Evolutionary conservation across 805 yeast species (phyloP), one percentile per base, ranked within the genome.

Genomic region (Yamadazyma philogaea): DNA sequence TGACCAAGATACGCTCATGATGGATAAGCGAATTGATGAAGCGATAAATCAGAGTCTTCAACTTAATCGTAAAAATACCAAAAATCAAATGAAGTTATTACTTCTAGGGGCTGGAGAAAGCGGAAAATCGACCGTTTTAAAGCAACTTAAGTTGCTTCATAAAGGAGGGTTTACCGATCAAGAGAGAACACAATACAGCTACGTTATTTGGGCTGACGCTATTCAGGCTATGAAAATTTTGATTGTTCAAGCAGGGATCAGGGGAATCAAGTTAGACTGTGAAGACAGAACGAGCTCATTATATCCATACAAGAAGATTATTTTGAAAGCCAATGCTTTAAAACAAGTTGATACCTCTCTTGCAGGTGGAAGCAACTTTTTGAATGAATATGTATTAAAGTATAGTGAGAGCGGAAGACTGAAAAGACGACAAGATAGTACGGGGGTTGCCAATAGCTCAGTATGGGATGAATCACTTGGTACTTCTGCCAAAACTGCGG

Each of bases 101-200:
- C 69, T 91, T n/a, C 65, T 89, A 27, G 96, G 98, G 32, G 87
- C 98, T 0, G 98, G 97, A 4, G 98, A 90, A 59, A 82, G 91
- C 39, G 97, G 98, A 5, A 90, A 90, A 59, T 85, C 96, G 2
- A 90, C 98, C 0, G 96, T 90, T 6, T 66, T 90, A 50, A 90
- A 90, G 61, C 97, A 90, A 60, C 75, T 90, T 80, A 79, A 85
- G 52, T 70, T 93, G 14, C 62, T 89, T 32, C 97, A 93, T 59
- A 85, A 87, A 46, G 83, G 85, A 34, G 95, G 96, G 2, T 93
- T 91, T 65, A 71, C 85, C 1, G 77, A 76, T 38, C 84, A 81
- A 48, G 98, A 93, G 61, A 72, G 96, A 40, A 54, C 71, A 34
- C 90, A 86, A 59, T 93, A 89, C 60, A 62, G 85, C 2, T 89